These are phyloP conservation scores for Fusarium incarnatum DNA, from an alignment of 2,329 filamentous ascomycete species.

Conservation along the genomic window DNA sequence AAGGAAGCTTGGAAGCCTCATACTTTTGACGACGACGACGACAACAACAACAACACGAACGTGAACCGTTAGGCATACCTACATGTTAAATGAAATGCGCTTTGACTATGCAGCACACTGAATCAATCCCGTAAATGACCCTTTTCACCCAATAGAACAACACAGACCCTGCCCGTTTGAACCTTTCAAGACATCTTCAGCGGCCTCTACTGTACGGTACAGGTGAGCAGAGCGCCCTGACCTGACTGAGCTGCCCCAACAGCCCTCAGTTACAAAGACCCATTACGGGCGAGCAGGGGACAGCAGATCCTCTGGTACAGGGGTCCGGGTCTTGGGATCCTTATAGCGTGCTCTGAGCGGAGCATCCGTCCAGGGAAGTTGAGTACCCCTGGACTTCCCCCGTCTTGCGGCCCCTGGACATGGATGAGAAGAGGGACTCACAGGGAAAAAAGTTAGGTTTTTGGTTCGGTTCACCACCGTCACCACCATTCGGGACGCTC, in stretches of 20 bases:
- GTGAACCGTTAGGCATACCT: neutral
- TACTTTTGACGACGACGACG: neutral
- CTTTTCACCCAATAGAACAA: conserved; percentile 26
- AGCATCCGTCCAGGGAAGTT: neutral
- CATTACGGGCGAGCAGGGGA: conserved; percentile 7
- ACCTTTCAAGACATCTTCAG: conserved; percentile 36
- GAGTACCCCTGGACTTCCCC: conserved; percentile 25
- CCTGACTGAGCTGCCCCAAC: conserved; percentile 4
- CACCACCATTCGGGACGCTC: conserved; percentile 36
- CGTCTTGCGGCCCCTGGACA: conserved; percentile 32
- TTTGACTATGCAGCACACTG: conserved; percentile 28
- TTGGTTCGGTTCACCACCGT: conserved; percentile 36
- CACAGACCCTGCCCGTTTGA: conserved; percentile 20
- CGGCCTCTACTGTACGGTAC: conserved; percentile 17
- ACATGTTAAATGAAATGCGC: conserved; percentile 8
- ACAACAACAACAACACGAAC: neutral
- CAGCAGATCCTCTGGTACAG: conserved; percentile 40
- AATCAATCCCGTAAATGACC: neutral
- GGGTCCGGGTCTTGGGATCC: conserved; percentile 6
- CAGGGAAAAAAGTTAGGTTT: neutral
- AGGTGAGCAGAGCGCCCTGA: conserved; percentile 5
- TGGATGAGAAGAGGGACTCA: conserved; percentile 9
- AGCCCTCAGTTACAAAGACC: conserved; percentile 15
- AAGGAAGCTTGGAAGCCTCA: neutral
- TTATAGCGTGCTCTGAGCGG: neutral